These are phyloP conservation scores for Malassezia furfur DNA, from an alignment of 1,284 basidiomycete genomes.

Conservation along the genomic window DNA sequence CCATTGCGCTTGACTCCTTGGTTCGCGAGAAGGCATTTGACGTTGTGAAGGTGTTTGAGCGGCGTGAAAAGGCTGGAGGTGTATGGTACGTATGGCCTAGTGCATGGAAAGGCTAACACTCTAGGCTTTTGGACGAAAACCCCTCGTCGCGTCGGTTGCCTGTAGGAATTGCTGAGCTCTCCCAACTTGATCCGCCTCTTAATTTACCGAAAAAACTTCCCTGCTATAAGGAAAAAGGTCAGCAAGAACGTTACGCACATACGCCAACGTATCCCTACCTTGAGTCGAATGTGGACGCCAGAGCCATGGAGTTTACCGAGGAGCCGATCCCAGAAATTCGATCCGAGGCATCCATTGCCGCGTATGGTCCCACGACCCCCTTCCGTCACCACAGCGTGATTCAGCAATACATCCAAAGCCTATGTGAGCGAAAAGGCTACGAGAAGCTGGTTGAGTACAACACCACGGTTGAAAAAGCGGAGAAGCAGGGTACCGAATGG, in stretches of 20 bases:
- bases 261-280: not conserved
- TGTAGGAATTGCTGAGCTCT: too few species aligned
- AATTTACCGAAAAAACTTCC: not conserved
- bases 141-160: too few species aligned
- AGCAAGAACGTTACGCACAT: not conserved
- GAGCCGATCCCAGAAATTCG: not conserved
- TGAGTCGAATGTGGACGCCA: not conserved
- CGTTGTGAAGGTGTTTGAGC: slow-evolving; percentile 1
- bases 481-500: not conserved
- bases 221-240: not conserved
- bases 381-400: slow-evolving; percentile 6
- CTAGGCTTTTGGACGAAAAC: not conserved
- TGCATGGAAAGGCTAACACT: not conserved
- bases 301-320: slow-evolving; percentile 5
- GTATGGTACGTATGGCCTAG: slow-evolving; percentile 3
- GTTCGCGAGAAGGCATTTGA: slow-evolving; percentile 5
- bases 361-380: not conserved
- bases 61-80: slow-evolving; percentile 5
- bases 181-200: not conserved
- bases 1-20: not conserved
- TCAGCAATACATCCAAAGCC: slow-evolving; percentile 4
- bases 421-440: not conserved
- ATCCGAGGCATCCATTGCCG: not conserved
- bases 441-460: not conserved
- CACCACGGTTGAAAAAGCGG: not conserved